Base-by-base conservation (phyloP, 2,329 filamentous ascomycete genomes). In the Exophiala xenobiotica region DNA sequence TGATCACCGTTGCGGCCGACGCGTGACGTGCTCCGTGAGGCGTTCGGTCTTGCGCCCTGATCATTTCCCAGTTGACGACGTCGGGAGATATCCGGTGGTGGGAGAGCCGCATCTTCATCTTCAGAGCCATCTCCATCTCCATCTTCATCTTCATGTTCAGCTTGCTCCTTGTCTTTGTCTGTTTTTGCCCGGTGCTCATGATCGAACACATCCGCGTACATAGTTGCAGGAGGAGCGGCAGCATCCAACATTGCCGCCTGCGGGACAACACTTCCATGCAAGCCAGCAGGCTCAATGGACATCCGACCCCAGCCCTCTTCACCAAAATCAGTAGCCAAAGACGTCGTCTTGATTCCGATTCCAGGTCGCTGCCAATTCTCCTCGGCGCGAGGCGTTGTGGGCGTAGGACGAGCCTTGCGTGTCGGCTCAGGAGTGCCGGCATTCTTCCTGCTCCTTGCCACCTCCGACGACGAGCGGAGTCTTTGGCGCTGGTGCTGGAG, bases 221-320 rank as follows among this genome's bases (percentile, higher is more conserved):
- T 40, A n/a, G 38, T 23, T n/a, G 19, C n/a, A 11, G 38, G 4
- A n/a, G 31, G n/a, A n/a, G 18, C 38, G n/a, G 38, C 19, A 22
- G 18, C 20, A 11, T 12, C 20, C 18, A 14, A 23, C 19, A 20
- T 12, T 40, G 19, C n/a, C n/a, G 19, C 7, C 38, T 12, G 9
- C 9, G 19, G 20, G 5, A 20, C 38, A 23, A 14, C 3, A 23
- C n/a, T 16, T 23, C 38, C 18, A 11, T 20, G 22, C n/a, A n/a
- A 40, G 9, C 38, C 12, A 6, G 38, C 19, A 24, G 38, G 38
- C 8, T 40, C 38, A 23, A 40, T 23, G 4, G 38, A 40, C 19
- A 40, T 11, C 14, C 38, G 38, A n/a, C 38, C 38, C 38, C 38
- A 40, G 19, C 38, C 20, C 8, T 40, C 38, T 12, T 40, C 38